Evolutionary conservation across 805 yeast genomes (phyloP).

Genomic region (Blastobotrys peoriensis): DNA sequence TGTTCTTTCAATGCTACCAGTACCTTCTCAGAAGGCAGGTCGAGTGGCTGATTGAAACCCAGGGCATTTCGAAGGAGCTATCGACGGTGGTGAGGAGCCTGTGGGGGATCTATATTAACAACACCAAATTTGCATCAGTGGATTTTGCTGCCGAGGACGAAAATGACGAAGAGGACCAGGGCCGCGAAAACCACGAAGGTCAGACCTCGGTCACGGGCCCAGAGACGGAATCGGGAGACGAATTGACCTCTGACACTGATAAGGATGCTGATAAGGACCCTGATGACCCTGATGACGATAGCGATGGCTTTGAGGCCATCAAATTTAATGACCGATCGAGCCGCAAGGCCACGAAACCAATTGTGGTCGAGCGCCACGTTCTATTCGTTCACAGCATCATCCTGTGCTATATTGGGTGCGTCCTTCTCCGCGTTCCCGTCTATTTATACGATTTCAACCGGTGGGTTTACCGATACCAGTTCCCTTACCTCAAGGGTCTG

Average conservation of each 20-base stretch:
- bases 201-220: slow-evolving; percentile 4
- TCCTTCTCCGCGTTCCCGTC: slow-evolving; percentile 20
- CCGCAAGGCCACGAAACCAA: slow-evolving; percentile 42
- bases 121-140: slow-evolving; percentile 19
- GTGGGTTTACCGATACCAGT: slow-evolving; percentile 26
- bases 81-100: slow-evolving; percentile 19
- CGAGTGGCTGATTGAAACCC: slow-evolving; percentile 33
- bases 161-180: slow-evolving; percentile 7
- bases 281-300: slow-evolving; percentile 45
- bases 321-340: slow-evolving; percentile 44
- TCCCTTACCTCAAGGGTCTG: slow-evolving; percentile 24
- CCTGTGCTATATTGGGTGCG: slow-evolving; percentile 25
- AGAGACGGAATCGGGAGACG: slow-evolving; percentile 8
- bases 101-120: slow-evolving; percentile 20
- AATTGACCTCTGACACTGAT: slow-evolving; percentile 16
- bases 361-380: slow-evolving; percentile 29
- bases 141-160: slow-evolving; percentile 18
- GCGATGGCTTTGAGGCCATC: too few relatives aligned
- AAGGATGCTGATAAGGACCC: slow-evolving; percentile 32
- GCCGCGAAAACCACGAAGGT: slow-evolving; percentile 12
- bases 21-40: slow-evolving; percentile 45
- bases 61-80: slow-evolving; percentile 21
- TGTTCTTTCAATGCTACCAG: slow-evolving; percentile 46
- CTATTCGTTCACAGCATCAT: slow-evolving; percentile 24
- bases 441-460: slow-evolving; percentile 23